Evolutionary conservation across 2,329 filamentous ascomycete species (phyloP).

Genomic region (Incumbomyces delicatus): DNA sequence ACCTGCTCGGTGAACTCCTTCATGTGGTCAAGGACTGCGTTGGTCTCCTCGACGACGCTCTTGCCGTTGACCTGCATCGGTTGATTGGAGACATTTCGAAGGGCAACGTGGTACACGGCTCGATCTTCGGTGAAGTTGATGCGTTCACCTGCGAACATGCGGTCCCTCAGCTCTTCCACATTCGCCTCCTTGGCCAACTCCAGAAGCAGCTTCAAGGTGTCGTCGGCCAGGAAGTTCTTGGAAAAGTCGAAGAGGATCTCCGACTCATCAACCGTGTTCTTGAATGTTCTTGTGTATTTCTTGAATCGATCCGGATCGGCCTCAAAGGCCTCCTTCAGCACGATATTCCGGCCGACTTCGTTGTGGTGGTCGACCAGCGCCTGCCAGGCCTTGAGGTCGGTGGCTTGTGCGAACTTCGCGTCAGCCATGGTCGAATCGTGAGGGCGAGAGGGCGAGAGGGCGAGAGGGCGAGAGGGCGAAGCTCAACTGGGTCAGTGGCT

Average conservation of each 20-base stretch:
- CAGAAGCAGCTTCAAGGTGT: slow-evolving; percentile 76
- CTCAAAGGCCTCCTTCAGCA: slow-evolving; percentile 86
- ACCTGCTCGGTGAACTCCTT: slow-evolving; percentile 96
- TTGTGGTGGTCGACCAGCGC: slow-evolving; percentile 86
- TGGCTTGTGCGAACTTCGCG: slow-evolving; percentile 63
- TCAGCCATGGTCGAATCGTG: background rate
- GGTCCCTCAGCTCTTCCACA: slow-evolving; percentile 86
- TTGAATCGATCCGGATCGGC: slow-evolving; percentile 79
- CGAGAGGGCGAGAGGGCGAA: too few relatives aligned
- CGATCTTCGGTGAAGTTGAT: slow-evolving; percentile 99
- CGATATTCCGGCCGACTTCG: slow-evolving; percentile 74
- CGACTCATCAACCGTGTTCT: slow-evolving; percentile 63
- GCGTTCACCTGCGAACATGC: slow-evolving; percentile 94
- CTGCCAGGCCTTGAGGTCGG: slow-evolving; percentile 76
- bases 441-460: too few relatives aligned
- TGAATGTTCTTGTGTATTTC: slow-evolving; percentile 81
- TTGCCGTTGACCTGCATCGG: slow-evolving; percentile 75
- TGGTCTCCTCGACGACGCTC: slow-evolving; percentile 90
- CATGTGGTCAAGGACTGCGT: slow-evolving; percentile 89
- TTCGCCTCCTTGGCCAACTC: slow-evolving; percentile 87
- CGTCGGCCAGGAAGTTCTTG: slow-evolving; percentile 95
- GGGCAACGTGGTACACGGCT: slow-evolving; percentile 88
- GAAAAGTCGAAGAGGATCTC: slow-evolving; percentile 97
- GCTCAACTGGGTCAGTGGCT: background rate
- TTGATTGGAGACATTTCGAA: slow-evolving; percentile 81